Evolutionary conservation across 2,329 filamentous ascomycete genomes (phyloP).

Genomic region (Colletotrichum incanum): DNA sequence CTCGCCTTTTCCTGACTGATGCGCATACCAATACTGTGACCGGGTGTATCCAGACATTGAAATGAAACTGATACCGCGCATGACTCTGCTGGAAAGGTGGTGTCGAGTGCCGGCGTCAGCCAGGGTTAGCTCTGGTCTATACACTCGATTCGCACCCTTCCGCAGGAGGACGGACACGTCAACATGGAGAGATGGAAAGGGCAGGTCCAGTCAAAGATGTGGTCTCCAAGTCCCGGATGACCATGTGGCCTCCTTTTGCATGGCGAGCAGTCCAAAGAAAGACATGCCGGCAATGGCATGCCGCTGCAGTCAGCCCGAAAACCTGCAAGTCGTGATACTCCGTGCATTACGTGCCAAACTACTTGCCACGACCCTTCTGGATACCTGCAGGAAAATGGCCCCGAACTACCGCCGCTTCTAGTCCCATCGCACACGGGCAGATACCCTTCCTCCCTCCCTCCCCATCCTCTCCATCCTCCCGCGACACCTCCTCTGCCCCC

Average conservation of each 20-base stretch:
- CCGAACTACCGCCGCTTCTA: constrained; percentile 2
- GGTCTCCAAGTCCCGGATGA: background rate
- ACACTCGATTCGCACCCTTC: background rate
- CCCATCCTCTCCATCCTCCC: background rate
- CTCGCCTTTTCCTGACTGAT: background rate
- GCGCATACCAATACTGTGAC: too few species aligned
- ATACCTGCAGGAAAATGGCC: background rate
- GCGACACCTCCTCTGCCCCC: background rate
- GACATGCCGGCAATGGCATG: background rate
- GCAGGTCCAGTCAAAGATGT: background rate
- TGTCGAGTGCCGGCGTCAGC: background rate
- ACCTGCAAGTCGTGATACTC: background rate
- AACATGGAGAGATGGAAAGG: background rate
- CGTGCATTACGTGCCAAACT: background rate
- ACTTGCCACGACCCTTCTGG: background rate
- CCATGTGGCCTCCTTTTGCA: background rate
- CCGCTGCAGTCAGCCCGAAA: background rate
- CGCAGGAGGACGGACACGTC: background rate
- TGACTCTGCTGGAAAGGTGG: background rate
- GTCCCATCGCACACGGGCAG: background rate
- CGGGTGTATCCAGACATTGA: background rate
- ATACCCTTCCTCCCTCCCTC: background rate
- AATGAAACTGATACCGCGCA: background rate
- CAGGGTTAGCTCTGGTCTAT: background rate
- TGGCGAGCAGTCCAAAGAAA: background rate